These are phyloP conservation scores for Globisporangium barbulae DNA, from an alignment of 352 stramenopile species.

Conservation along the genomic window DNA sequence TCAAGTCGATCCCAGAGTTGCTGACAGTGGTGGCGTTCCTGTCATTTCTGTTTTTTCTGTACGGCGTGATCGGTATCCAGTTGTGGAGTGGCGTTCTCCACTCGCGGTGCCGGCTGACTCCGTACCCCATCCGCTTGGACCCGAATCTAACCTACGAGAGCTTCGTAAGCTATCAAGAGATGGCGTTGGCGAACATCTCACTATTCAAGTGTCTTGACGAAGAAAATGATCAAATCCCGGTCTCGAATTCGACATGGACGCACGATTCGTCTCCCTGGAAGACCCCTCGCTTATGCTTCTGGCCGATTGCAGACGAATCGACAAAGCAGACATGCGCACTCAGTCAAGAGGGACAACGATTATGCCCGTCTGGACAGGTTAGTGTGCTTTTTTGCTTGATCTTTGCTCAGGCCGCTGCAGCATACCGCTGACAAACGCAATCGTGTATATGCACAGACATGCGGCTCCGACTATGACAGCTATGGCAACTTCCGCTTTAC, in stretches of 20 bases:
- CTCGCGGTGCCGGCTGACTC: conserved; percentile 64
- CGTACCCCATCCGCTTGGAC: conserved; percentile 54
- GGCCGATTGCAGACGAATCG: conserved; percentile 81
- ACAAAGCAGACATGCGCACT: conserved; percentile 56
- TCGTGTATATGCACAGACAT: conserved; percentile 24
- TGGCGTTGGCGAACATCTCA: conserved; percentile 33
- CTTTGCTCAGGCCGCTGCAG: background rate
- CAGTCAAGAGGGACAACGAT: conserved; percentile 26
- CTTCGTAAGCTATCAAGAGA: conserved; percentile 31
- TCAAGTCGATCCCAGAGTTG: conserved; percentile 75
- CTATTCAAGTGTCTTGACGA: conserved; percentile 34
- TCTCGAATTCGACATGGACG: conserved; percentile 33
- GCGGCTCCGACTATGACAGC: conserved; percentile 58
- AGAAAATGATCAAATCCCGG: conserved; percentile 28
- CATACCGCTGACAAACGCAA: background rate
- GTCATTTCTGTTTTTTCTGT: conserved; percentile 84
- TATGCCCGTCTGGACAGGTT: conserved; percentile 39
- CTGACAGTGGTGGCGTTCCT: conserved; percentile 78
- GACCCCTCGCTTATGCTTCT: conserved; percentile 78
- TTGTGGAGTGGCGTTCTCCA: conserved; percentile 73
- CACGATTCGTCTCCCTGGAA: conserved; percentile 52
- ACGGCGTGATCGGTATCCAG: conserved; percentile 81
- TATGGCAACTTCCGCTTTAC: conserved; percentile 69
- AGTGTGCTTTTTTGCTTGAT: background rate
- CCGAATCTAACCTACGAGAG: conserved; percentile 24